These are phyloP conservation scores for Thuidium tamariscinum DNA, from an alignment of 225 moss, liverwort and hornwort genomes.

Conservation along the genomic window DNA sequence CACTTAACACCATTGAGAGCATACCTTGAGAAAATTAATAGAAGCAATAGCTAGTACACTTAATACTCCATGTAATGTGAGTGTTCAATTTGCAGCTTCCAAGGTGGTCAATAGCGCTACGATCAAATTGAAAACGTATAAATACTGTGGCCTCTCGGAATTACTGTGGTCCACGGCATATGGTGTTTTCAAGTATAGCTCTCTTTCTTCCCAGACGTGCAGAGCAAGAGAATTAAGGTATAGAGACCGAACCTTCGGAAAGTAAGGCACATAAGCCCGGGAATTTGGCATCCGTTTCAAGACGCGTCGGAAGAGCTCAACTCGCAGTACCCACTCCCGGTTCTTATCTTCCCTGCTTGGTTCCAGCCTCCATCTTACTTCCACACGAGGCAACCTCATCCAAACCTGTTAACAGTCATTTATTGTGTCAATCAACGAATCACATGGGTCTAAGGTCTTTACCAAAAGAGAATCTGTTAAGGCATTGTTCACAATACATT, in stretches of 20 bases:
- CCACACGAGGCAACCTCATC: slow-evolving; percentile 67
- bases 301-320: slow-evolving; percentile 45
- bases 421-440: background rate
- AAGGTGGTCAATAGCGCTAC: background rate
- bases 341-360: slow-evolving; percentile 26
- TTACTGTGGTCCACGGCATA: background rate
- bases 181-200: background rate
- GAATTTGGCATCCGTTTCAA: slow-evolving; percentile 34
- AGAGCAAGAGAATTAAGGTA: background rate
- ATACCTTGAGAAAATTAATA: background rate
- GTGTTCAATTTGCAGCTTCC: background rate
- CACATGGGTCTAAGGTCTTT: background rate
- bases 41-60: background rate
- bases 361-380: slow-evolving; percentile 59
- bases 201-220: background rate
- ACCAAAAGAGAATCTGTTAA: background rate
- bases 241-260: slow-evolving; percentile 70
- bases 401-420: slow-evolving; percentile 34
- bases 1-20: background rate
- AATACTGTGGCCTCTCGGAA: background rate
- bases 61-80: background rate
- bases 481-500: background rate
- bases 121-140: background rate
- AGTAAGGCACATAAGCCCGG: slow-evolving; percentile 83
- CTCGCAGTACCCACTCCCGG: slow-evolving; percentile 47